Evolutionary conservation across 1,284 basidiomycete genomes (phyloP).

Genomic region (Trichosporon asahii): DNA sequence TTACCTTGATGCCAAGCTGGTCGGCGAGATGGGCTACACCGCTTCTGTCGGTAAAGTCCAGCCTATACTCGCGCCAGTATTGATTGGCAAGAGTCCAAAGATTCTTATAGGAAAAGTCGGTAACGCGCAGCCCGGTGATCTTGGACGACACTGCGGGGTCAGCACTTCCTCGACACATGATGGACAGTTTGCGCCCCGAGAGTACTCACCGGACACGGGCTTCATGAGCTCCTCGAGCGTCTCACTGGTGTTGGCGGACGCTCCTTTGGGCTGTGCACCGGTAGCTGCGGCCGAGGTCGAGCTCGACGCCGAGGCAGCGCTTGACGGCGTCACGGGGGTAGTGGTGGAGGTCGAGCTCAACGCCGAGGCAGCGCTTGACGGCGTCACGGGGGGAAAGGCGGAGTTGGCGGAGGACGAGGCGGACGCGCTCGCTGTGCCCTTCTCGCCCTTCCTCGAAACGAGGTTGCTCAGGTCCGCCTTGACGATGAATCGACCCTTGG

Average conservation of each 20-base stretch:
- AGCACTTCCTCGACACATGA: background rate
- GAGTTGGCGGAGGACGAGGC: no score
- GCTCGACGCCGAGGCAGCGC: no score
- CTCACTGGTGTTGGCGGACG: background rate
- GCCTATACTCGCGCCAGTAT: background rate
- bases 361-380: no score
- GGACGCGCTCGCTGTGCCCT: no score
- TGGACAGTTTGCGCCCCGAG: background rate
- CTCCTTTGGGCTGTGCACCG: no score
- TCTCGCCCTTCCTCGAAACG: background rate
- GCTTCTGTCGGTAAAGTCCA: background rate
- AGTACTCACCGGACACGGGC: background rate
- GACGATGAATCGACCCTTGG: background rate
- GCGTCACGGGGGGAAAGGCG: no score
- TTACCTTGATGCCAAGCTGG: background rate
- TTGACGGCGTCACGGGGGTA: no score
- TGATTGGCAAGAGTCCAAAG: background rate
- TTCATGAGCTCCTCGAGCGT: background rate
- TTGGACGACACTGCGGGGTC: background rate
- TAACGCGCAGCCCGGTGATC: background rate
- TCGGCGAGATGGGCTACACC: background rate
- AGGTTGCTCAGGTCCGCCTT: background rate
- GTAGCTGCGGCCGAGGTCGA: no score
- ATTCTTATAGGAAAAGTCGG: background rate
- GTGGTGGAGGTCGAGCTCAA: no score